Conservation (phyloP, 129 eudicot species). For the Centella asiatica region DNA sequence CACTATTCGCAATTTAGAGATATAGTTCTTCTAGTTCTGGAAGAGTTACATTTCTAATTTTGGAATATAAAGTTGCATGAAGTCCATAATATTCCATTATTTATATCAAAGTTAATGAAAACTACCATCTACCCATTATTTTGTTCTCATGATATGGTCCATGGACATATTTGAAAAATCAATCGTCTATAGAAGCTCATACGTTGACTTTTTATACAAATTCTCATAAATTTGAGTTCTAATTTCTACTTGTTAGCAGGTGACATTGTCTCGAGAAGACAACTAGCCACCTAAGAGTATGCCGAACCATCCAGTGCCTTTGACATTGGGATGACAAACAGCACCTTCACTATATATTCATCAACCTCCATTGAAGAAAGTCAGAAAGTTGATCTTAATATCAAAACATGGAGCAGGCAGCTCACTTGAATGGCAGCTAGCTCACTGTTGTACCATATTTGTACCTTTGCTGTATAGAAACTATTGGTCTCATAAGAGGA, state of each 20-base stretch:
- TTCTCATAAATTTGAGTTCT: neutral
- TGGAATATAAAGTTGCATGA: too few species aligned
- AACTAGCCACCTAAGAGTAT: slow-evolving; percentile 1
- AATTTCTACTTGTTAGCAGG: slow-evolving; percentile 12
- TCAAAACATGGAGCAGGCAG: slow-evolving; percentile 16
- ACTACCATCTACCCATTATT: too few species aligned
- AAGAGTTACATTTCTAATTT: too few species aligned
- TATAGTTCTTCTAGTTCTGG: too few species aligned
- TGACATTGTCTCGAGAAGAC: slow-evolving; percentile 10
- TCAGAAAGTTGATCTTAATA: slow-evolving; percentile 11
- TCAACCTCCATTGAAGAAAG: slow-evolving; percentile 7
- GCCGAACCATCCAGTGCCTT: slow-evolving; percentile 3
- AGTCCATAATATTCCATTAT: too few species aligned
- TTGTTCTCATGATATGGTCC: too few species aligned
- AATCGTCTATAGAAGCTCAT: too few species aligned
- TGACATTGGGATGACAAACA: slow-evolving; percentile 5
- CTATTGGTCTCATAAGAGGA: slow-evolving; percentile 15
- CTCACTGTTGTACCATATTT: slow-evolving; percentile 28
- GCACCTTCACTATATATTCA: slow-evolving; percentile 17
- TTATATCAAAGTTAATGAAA: too few species aligned
- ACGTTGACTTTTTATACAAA: too few species aligned
- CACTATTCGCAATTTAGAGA: too few species aligned
- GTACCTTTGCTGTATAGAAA: slow-evolving; percentile 44
- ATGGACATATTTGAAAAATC: too few species aligned
- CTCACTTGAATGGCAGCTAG: slow-evolving; percentile 19